Evolutionary conservation across 2,329 filamentous ascomycete genomes (phyloP).

Genomic region (Fusarium subglutinans): DNA sequence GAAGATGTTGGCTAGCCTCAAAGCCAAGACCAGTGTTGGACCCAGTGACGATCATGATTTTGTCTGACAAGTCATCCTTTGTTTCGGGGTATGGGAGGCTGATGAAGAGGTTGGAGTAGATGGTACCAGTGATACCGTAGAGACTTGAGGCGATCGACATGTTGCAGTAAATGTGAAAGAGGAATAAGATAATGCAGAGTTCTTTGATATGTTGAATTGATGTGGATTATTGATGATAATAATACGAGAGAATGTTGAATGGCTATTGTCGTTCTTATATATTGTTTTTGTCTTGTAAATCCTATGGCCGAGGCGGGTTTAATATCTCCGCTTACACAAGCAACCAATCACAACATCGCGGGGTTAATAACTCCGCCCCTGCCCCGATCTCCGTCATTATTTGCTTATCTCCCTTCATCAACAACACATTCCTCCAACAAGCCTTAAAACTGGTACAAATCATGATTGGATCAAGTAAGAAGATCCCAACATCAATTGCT

Average conservation of each 20-base stretch:
- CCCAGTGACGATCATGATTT: constrained; percentile 52
- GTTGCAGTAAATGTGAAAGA: not conserved
- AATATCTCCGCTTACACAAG: constrained; percentile 19
- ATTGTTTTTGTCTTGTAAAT: not conserved
- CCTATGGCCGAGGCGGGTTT: not conserved
- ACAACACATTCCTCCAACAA: not conserved
- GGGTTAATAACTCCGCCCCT: constrained; percentile 33
- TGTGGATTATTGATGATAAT: not conserved
- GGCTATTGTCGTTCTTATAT: not conserved
- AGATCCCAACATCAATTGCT: fast-evolving
- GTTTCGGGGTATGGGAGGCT: constrained; percentile 35
- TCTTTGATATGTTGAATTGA: fast-evolving
- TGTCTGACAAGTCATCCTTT: constrained; percentile 30
- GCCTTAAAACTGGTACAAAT: fast-evolving
- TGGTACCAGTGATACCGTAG: constrained; percentile 9
- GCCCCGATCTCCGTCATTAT: not conserved
- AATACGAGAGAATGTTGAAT: fast-evolving
- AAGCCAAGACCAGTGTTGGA: constrained; percentile 53
- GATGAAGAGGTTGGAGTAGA: constrained; percentile 34
- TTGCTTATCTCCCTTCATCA: constrained; percentile 5
- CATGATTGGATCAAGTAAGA: not conserved
- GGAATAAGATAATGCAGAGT: too few relatives aligned
- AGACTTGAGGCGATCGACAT: constrained; percentile 27
- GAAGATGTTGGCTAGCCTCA: constrained; percentile 49
- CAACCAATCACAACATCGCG: not conserved